phyloP scores from a whole-genome alignment of 495 filamentous ascomycete genomes.

The Penicillium chermesinum region DNA sequence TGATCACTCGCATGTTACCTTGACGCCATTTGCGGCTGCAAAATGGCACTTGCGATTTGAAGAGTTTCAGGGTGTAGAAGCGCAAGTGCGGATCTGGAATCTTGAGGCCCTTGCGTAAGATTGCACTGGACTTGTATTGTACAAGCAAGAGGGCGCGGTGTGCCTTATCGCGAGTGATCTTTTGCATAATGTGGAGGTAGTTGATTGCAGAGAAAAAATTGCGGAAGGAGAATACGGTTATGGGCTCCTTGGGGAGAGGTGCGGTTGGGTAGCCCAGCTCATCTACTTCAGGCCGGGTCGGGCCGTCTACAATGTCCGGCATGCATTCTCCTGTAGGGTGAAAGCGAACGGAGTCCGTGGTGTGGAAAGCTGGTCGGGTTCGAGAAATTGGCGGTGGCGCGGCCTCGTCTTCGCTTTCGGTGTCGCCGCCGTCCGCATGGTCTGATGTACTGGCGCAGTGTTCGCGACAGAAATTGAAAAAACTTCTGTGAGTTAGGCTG shows the following conservation, averaged over 20 bases:
- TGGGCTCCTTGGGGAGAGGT: constrained; percentile 64
- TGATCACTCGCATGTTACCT: constrained; percentile 97
- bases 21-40: constrained; percentile 98
- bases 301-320: constrained; percentile 30
- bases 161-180: constrained; percentile 89
- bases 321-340: constrained; percentile 31
- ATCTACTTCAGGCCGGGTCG: constrained; percentile 71
- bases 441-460: constrained; percentile 43
- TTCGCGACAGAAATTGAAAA: constrained; percentile 80
- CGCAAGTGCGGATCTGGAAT: constrained; percentile 83
- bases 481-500: constrained; percentile 50
- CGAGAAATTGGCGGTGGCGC: constrained; percentile 75
- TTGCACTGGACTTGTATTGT: constrained; percentile 86
- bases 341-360: constrained; percentile 24
- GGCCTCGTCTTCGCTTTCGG: constrained; percentile 61
- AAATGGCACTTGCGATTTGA: constrained; percentile 97
- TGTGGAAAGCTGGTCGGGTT: constrained; percentile 36
- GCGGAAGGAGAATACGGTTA: constrained; percentile 85
- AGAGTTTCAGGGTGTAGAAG: constrained; percentile 92
- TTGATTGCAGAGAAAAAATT: constrained; percentile 94
- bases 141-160: constrained; percentile 91
- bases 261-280: constrained; percentile 73
- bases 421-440: constrained; percentile 25
- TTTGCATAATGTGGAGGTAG: constrained; percentile 91
- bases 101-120: constrained; percentile 83